Base-by-base conservation (phyloP, 2,329 filamentous ascomycete genomes). In the Trichophyton benhamiae region DNA sequence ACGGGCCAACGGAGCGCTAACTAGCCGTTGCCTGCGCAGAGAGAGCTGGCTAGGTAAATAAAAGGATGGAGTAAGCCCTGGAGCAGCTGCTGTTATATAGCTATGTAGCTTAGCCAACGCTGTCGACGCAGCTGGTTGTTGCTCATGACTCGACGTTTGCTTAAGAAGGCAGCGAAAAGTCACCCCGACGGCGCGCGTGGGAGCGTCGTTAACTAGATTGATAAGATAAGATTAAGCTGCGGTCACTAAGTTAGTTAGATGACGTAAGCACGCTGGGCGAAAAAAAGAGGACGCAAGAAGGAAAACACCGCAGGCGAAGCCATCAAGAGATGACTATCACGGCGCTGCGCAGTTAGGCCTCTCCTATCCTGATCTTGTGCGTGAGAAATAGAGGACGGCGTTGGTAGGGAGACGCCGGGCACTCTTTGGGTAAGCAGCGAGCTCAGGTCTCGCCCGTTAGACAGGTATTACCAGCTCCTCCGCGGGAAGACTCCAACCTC, bases 141-240 rank as follows among this genome's bases (percentile, higher is more conserved):
- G 11, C 46, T 52, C 46, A 22, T 52, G 46, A 52, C 46, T 44
- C 6, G 41, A 44, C 41, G 41, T 13, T 13, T 38, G 8, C 1
- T 13, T 13, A 38, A 13, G 11, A 38, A 9, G 13, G 9, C 8
- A 13, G 33, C 44, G 7, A 8, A 6, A 48, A 48, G 44, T 48
- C 44, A 48, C 20, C 44, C 20, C 11, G 22, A 8, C 48, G 3
- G 48, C 8, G 27, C 52, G 52, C 52, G 46, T 52, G 46, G 20
- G 17, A 46, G 25, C 13, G 20, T 25, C 15, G 6, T 49, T 15
- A 13, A 3, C 1, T 9, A 55, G 52, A 55, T 55, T 55, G 52
- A 55, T 55, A 55, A 55, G 52, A 55, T 55, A 55, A 55, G 52
- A 55, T 55, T 36, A 52, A 52, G 46, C 22, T 48, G 17, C 20